Conservation (phyloP, 2,329 filamentous ascomycete genomes). For the Aspergillus neotritici region DNA sequence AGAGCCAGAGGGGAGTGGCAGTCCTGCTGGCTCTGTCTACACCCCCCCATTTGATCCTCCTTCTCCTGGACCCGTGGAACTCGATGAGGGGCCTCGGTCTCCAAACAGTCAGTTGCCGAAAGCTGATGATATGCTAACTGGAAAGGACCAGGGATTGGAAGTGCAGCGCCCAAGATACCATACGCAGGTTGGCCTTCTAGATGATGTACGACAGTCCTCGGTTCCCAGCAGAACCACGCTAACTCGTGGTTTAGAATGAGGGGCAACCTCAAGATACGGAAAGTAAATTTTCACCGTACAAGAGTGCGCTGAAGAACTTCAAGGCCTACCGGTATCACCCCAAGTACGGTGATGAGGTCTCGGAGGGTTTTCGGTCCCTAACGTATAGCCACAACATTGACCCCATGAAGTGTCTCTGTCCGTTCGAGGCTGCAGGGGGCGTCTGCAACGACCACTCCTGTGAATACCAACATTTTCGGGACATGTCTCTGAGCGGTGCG, state of each 20-base stretch:
- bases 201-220: slow-evolving; percentile 26
- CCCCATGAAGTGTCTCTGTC: slow-evolving; percentile 66
- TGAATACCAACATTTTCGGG: slow-evolving; percentile 71
- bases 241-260: slow-evolving; percentile 24
- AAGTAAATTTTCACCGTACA: slow-evolving; percentile 59
- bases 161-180: slow-evolving; percentile 16
- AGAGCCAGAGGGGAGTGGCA: slow-evolving; percentile 29
- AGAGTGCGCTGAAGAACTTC: slow-evolving; percentile 76
- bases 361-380: slow-evolving; percentile 76
- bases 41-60: slow-evolving; percentile 42
- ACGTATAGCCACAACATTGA: slow-evolving; percentile 93
- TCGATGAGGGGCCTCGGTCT: slow-evolving; percentile 17
- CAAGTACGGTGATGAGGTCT: slow-evolving; percentile 61
- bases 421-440: slow-evolving; percentile 64
- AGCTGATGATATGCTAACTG: slow-evolving; percentile 29
- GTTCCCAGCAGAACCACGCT: slow-evolving; percentile 20
- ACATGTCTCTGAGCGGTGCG: slow-evolving; percentile 70
- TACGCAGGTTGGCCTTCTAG: slow-evolving; percentile 25
- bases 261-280: slow-evolving; percentile 12
- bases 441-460: slow-evolving; percentile 71
- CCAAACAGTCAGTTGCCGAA: slow-evolving; percentile 15
- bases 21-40: slow-evolving; percentile 24
- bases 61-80: slow-evolving; percentile 29
- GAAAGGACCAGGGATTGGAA: slow-evolving; percentile 24
- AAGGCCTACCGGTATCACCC: slow-evolving; percentile 88